phyloP scores from a whole-genome alignment of 2,329 filamentous ascomycete genomes.

The Nothomitra cinnamomea region DNA sequence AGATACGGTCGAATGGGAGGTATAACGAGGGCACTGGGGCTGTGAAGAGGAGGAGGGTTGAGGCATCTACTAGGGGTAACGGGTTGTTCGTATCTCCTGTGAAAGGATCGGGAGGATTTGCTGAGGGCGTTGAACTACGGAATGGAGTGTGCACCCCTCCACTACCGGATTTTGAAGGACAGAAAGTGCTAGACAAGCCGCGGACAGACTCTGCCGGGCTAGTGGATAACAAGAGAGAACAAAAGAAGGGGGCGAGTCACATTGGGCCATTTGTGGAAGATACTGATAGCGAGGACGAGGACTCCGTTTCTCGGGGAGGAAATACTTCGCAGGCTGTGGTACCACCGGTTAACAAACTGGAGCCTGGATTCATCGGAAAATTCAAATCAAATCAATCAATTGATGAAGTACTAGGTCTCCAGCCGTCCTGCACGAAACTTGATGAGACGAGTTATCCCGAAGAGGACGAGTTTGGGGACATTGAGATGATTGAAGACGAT shows the following conservation, averaged over 20 bases:
- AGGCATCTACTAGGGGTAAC: neutral
- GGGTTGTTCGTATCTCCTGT: neutral
- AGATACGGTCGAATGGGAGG: slow-evolving; percentile 18
- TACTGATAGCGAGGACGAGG: slow-evolving; percentile 41
- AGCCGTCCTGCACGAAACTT: slow-evolving; percentile 28
- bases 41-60: slow-evolving; percentile 24
- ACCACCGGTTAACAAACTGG: no score
- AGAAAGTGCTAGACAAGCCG: neutral
- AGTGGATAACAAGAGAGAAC: slow-evolving; percentile 1
- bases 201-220: slow-evolving; percentile 14
- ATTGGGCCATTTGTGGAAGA: slow-evolving; percentile 54
- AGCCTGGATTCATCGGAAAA: neutral
- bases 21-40: slow-evolving; percentile 25
- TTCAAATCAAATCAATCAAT: neutral
- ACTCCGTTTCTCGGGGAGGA: neutral
- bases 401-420: no score
- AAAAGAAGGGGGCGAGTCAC: slow-evolving; percentile 5
- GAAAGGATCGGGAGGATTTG: no score
- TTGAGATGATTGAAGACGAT: slow-evolving; percentile 37
- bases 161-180: slow-evolving; percentile 10
- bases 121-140: neutral
- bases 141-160: slow-evolving; percentile 14
- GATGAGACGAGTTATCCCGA: slow-evolving; percentile 29
- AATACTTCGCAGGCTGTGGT: neutral
- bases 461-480: slow-evolving; percentile 28